These are phyloP conservation scores for Fomitopsis betulina DNA, from an alignment of 1,284 basidiomycete species.

Conservation along the genomic window DNA sequence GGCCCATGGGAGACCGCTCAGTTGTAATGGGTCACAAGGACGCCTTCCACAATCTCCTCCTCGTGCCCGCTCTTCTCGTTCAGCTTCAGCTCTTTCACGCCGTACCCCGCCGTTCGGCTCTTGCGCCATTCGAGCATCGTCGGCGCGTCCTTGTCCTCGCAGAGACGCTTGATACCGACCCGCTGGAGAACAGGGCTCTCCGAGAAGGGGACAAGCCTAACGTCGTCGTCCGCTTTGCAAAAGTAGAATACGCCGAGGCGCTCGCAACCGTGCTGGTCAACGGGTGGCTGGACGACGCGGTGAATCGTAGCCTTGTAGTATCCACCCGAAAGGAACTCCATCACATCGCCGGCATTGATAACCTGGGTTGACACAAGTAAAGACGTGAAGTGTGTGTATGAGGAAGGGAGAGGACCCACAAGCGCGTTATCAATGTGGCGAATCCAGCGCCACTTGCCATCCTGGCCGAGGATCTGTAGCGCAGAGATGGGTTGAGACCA, in stretches of 20 bases:
- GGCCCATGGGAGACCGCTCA: slow-evolving; percentile 14
- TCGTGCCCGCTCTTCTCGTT: slow-evolving; percentile 35
- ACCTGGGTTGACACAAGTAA: slow-evolving; percentile 26
- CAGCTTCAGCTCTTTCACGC: slow-evolving; percentile 26
- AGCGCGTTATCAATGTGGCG: slow-evolving; percentile 55
- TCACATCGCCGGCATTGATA: slow-evolving; percentile 55
- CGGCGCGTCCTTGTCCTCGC: slow-evolving; percentile 29
- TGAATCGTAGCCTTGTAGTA: slow-evolving; percentile 34
- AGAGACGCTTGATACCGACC: slow-evolving; percentile 28
- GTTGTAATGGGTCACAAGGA: slow-evolving; percentile 42
- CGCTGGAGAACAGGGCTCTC: slow-evolving; percentile 38
- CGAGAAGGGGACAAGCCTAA: slow-evolving; percentile 33
- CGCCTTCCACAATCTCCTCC: slow-evolving; percentile 40
- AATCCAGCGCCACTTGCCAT: slow-evolving; percentile 57
- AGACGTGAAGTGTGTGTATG: background rate
- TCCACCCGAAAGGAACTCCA: slow-evolving; percentile 53
- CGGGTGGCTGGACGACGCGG: slow-evolving; percentile 41
- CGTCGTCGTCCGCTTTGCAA: slow-evolving; percentile 21
- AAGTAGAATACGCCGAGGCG: slow-evolving; percentile 54
- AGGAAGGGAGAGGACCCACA: slow-evolving; percentile 24
- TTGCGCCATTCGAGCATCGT: slow-evolving; percentile 35
- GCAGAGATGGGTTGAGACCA: slow-evolving; percentile 58
- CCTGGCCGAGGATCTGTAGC: slow-evolving; percentile 50
- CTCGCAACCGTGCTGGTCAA: slow-evolving; percentile 42
- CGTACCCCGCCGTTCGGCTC: slow-evolving; percentile 31